Percentiles rank a stretch among this genome's conserved stretches.
phyloP scores from a whole-genome alignment of 2,329 filamentous ascomycete genomes.

The Colletotrichum sp. region DNA sequence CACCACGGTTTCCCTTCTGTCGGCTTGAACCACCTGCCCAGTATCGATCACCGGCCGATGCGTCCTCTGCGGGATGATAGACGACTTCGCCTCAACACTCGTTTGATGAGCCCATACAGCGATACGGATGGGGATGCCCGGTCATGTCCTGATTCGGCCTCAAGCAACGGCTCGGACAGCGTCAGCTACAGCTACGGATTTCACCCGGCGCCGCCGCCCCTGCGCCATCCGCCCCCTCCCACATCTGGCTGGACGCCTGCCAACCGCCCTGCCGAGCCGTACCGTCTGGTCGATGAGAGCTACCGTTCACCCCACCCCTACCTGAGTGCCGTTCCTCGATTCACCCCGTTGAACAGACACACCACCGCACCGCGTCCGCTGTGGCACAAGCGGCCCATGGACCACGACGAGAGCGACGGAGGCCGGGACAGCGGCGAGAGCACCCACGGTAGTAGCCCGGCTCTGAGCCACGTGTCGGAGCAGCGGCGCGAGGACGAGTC shows the following conservation, averaged over 20 bases:
- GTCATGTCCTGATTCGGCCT: slow-evolving; percentile 27
- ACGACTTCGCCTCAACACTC: slow-evolving; percentile 27
- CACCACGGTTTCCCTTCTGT: slow-evolving; percentile 24
- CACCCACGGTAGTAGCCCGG: slow-evolving; percentile 24
- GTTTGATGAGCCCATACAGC: slow-evolving; percentile 39
- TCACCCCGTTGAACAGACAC: slow-evolving; percentile 23
- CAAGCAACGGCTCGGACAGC: slow-evolving; percentile 14
- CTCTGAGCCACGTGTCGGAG: slow-evolving; percentile 6
- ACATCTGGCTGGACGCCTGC: slow-evolving; percentile 31
- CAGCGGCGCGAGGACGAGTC: slow-evolving; percentile 10
- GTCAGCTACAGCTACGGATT: slow-evolving; percentile 7
- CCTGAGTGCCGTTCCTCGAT: slow-evolving; percentile 50
- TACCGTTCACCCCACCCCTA: slow-evolving; percentile 39
- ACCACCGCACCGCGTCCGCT: neutral
- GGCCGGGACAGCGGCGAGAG: slow-evolving; percentile 25
- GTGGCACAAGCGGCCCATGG: slow-evolving; percentile 31
- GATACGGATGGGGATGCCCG: slow-evolving; percentile 45
- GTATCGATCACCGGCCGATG: slow-evolving; percentile 1
- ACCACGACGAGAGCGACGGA: slow-evolving; percentile 31
- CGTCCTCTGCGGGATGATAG: slow-evolving; percentile 26
- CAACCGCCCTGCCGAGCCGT: slow-evolving; percentile 24
- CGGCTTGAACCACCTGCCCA: neutral
- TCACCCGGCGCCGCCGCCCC: neutral
- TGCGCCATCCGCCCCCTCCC: neutral
- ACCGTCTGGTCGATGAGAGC: slow-evolving; percentile 18